phyloP scores from a whole-genome alignment of 768 basidiomycete species.

The Boletus subcaerulescens region DNA sequence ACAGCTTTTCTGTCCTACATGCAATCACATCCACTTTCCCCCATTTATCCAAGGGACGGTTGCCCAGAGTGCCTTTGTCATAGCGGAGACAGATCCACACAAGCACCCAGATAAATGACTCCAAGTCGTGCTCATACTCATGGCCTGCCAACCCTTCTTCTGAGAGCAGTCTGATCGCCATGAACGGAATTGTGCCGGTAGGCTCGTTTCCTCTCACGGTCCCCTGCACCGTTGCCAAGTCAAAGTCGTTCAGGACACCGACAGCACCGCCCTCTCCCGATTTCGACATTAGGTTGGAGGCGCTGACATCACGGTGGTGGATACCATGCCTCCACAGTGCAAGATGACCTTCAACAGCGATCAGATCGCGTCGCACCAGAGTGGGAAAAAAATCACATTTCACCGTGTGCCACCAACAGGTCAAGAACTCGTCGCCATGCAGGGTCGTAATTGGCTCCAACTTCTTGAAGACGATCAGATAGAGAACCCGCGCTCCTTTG shows the following conservation, averaged over 20 bases:
- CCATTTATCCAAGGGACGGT: not conserved
- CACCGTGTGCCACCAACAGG: not conserved
- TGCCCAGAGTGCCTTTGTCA: not conserved
- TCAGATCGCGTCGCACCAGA: too few relatives aligned
- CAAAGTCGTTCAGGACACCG: too few relatives aligned
- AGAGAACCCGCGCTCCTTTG: not conserved
- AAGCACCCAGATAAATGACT: not conserved
- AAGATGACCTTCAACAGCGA: not conserved
- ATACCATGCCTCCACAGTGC: constrained; percentile 3
- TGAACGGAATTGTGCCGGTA: not conserved
- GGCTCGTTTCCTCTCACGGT: not conserved
- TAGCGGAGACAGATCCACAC: not conserved
- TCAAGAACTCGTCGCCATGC: not conserved
- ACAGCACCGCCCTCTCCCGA: too few relatives aligned
- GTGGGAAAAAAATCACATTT: not conserved
- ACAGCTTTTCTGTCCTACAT: not conserved
- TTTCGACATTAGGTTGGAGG: constrained; percentile 1
- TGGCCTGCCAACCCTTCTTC: not conserved
- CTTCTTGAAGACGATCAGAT: not conserved
- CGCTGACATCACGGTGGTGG: not conserved
- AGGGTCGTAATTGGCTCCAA: not conserved
- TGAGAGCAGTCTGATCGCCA: not conserved
- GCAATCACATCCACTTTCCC: not conserved
- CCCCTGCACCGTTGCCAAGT: too few relatives aligned
- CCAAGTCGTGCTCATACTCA: not conserved